Conservation (phyloP, 106 monocot species). For the Platanthera guangdongensis region DNA sequence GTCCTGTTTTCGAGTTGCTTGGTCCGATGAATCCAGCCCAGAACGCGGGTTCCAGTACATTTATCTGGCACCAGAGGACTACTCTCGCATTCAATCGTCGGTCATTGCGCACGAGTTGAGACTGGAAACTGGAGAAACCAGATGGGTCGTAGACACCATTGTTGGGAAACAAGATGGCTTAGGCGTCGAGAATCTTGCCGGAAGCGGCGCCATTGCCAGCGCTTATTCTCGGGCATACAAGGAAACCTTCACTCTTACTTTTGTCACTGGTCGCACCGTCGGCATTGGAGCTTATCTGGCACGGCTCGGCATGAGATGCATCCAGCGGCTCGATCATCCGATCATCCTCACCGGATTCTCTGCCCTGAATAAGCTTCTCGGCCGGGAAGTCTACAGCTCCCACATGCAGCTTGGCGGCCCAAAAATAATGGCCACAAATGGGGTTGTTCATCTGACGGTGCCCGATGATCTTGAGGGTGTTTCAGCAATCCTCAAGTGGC, state of each 20-base stretch:
- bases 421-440: conserved; percentile 98
- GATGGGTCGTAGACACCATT: conserved; percentile 85
- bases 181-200: conserved; percentile 85
- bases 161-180: conserved; percentile 90
- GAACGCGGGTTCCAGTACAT: conserved; percentile 94
- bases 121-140: conserved; percentile 71
- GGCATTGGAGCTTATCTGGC: conserved; percentile 99
- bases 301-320: conserved; percentile 94
- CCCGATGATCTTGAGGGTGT: conserved; percentile 93
- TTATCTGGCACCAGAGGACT: conserved; percentile 77
- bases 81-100: conserved; percentile 50
- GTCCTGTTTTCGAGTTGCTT: conserved; percentile 76
- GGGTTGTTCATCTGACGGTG: conserved; percentile 92
- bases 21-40: conserved; percentile 76
- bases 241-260: conserved; percentile 92
- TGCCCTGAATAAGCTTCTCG: conserved; percentile 90
- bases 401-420: conserved; percentile 99
- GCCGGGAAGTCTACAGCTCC: conserved; percentile 93
- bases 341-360: conserved; percentile 96
- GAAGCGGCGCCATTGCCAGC: conserved; percentile 94
- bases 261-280: conserved; percentile 83
- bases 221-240: conserved; percentile 84
- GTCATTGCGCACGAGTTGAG: conserved; percentile 93
- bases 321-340: conserved; percentile 92
- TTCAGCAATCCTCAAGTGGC: conserved; percentile 86